Evolutionary conservation across 306 rosid species (phyloP).

Genomic region (Castanea sativa): DNA sequence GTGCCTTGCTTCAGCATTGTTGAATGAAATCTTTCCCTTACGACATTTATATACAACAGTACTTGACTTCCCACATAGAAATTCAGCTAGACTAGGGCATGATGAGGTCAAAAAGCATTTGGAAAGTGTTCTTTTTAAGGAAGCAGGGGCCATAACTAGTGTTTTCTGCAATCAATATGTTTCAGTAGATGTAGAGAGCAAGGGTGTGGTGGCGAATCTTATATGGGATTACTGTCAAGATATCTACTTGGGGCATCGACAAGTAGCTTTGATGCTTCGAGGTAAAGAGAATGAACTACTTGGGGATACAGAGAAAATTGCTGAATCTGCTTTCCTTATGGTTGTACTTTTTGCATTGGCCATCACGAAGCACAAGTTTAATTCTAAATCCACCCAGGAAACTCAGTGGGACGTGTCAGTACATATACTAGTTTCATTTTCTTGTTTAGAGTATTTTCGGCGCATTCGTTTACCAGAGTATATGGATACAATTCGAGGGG

Average conservation of each 20-base stretch:
- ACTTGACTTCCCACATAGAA: slow-evolving; percentile 25
- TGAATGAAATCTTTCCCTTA: slow-evolving; percentile 72
- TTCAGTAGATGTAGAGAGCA: slow-evolving; percentile 58
- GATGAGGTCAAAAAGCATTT: slow-evolving; percentile 59
- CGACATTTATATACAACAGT: slow-evolving; percentile 42
- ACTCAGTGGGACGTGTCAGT: slow-evolving; percentile 49
- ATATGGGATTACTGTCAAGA: slow-evolving; percentile 69
- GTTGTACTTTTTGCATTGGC: slow-evolving; percentile 80
- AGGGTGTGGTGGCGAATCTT: slow-evolving; percentile 60
- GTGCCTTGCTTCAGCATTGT: slow-evolving; percentile 64
- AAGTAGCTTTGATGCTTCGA: slow-evolving; percentile 49
- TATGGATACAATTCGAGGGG: slow-evolving; percentile 81
- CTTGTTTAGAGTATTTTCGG: slow-evolving; percentile 86
- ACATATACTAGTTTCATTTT: slow-evolving; percentile 70
- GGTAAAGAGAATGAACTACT: slow-evolving; percentile 52
- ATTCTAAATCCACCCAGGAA: slow-evolving; percentile 49
- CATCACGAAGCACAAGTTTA: slow-evolving; percentile 71
- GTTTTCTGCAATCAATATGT: slow-evolving; percentile 73
- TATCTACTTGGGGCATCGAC: slow-evolving; percentile 64
- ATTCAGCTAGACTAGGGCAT: slow-evolving; percentile 32
- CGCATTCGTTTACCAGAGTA: slow-evolving; percentile 88
- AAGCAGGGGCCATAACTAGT: slow-evolving; percentile 72
- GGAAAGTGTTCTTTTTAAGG: slow-evolving; percentile 62
- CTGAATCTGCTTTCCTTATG: slow-evolving; percentile 90
- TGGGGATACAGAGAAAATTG: slow-evolving; percentile 60